Evolutionary conservation across 208 protist genomes (phyloP).

Genomic region (Phytomonas sp.): DNA sequence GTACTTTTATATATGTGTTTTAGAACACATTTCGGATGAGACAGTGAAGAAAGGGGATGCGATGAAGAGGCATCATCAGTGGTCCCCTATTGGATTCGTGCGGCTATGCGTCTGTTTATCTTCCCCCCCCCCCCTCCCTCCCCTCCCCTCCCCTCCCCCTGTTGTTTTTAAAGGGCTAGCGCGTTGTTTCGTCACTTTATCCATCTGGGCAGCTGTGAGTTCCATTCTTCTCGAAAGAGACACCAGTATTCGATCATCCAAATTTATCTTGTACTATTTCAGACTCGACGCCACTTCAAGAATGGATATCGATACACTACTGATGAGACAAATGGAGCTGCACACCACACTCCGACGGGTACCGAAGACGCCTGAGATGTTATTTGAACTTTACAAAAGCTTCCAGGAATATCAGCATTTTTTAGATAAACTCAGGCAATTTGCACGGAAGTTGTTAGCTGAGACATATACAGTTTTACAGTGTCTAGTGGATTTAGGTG

Average conservation of each 20-base stretch:
- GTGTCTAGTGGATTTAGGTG: constrained; percentile 80
- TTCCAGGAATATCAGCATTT: constrained; percentile 59
- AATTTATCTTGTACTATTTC: neutral
- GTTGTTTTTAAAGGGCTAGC: constrained; percentile 4
- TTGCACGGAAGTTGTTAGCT: constrained; percentile 28
- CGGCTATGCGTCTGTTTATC: constrained; percentile 1
- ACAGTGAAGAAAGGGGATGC: neutral
- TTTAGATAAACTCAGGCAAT: constrained; percentile 38
- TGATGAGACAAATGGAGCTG: constrained; percentile 87
- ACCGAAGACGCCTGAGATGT: constrained; percentile 45
- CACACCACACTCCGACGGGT: constrained; percentile 68
- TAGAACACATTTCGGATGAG: neutral
- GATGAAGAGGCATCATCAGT: neutral
- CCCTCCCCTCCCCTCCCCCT: neutral
- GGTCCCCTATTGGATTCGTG: neutral
- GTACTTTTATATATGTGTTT: neutral
- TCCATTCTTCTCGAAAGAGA: neutral
- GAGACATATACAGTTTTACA: constrained; percentile 71
- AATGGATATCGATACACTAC: constrained; percentile 60
- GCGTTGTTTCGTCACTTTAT: neutral
- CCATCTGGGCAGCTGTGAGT: neutral
- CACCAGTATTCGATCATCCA: neutral
- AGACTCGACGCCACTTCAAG: neutral
- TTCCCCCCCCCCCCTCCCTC: neutral
- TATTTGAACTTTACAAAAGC: constrained; percentile 45